phyloP scores from a whole-genome alignment of 2,329 filamentous ascomycete species.

The Chrysosporium queenslandicum region DNA sequence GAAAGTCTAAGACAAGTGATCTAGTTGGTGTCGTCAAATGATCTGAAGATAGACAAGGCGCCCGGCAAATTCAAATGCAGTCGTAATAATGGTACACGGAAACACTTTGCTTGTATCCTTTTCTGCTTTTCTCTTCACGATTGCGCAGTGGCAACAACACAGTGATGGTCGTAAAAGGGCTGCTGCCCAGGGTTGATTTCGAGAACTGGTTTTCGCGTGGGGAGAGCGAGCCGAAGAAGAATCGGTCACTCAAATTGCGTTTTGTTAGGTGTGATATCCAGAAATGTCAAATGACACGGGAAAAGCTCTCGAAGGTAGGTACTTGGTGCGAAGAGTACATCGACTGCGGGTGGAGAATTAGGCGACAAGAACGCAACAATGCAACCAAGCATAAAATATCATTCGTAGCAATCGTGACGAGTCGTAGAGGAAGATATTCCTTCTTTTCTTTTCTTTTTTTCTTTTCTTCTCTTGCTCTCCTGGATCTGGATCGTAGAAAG shows the following conservation, averaged over 20 bases:
- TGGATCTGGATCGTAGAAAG: slow-evolving; percentile 3
- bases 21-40: slow-evolving; percentile 3
- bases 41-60: background rate
- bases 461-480: background rate
- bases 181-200: background rate
- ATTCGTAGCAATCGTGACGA: slow-evolving; percentile 22
- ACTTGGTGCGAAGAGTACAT: slow-evolving; percentile 12
- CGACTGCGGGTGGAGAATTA: slow-evolving; percentile 7
- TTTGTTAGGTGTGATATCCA: background rate
- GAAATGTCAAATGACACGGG: background rate
- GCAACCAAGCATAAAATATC: slow-evolving; percentile 16
- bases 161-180: background rate
- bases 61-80: slow-evolving; percentile 2
- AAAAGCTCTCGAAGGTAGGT: background rate
- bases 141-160: no score
- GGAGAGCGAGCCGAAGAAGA: background rate
- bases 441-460: slow-evolving; percentile 1
- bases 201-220: background rate
- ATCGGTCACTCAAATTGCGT: background rate
- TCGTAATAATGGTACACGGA: slow-evolving; percentile 7
- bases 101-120: background rate
- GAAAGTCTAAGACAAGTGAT: slow-evolving; percentile 2
- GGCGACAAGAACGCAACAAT: slow-evolving; percentile 11
- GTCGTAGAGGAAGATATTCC: slow-evolving; percentile 24
- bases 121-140: background rate